phyloP scores from a whole-genome alignment of 2,329 filamentous ascomycete species.

The Neofusicoccum ribis region DNA sequence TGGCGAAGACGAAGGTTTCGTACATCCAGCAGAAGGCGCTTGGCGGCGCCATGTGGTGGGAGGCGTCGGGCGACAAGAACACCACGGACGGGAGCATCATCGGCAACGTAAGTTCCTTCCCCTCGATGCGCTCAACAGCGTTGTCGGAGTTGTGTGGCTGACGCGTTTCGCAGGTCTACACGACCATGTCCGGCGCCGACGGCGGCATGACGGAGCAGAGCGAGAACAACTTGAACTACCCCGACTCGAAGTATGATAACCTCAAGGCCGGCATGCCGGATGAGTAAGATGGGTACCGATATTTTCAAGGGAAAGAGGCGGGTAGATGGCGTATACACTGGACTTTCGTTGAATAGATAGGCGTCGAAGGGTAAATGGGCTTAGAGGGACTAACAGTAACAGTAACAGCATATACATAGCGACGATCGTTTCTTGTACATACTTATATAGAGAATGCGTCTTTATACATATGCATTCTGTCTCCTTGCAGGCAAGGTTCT shows the following conservation, averaged over 20 bases:
- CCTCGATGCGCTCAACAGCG: neutral
- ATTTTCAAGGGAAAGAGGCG: too few relatives aligned
- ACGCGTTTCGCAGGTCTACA: slow-evolving; percentile 31
- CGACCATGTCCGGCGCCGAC: slow-evolving; percentile 39
- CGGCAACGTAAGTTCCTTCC: slow-evolving; percentile 31
- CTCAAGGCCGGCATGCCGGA: slow-evolving; percentile 44
- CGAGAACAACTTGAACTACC: slow-evolving; percentile 53
- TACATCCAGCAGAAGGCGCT: slow-evolving; percentile 66
- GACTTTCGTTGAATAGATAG: too few relatives aligned
- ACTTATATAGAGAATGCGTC: too few relatives aligned
- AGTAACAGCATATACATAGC: too few relatives aligned
- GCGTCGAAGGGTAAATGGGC: too few relatives aligned
- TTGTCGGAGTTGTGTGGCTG: neutral
- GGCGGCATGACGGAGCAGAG: slow-evolving; percentile 47
- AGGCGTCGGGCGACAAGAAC: slow-evolving; percentile 74
- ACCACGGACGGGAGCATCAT: slow-evolving; percentile 67
- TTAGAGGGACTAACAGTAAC: too few relatives aligned
- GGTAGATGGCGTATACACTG: too few relatives aligned
- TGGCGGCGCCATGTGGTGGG: slow-evolving; percentile 97
- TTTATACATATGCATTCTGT: too few relatives aligned
- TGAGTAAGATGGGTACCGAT: slow-evolving; percentile 23
- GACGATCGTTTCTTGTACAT: too few relatives aligned
- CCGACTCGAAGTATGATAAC: slow-evolving; percentile 57
- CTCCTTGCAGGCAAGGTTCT: too few relatives aligned
- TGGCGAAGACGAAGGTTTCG: slow-evolving; percentile 68